Percentiles rank a stretch among this genome's conserved stretches.
phyloP scores from a whole-genome alignment of 495 filamentous ascomycete species.

The Podospora fimiseda region DNA sequence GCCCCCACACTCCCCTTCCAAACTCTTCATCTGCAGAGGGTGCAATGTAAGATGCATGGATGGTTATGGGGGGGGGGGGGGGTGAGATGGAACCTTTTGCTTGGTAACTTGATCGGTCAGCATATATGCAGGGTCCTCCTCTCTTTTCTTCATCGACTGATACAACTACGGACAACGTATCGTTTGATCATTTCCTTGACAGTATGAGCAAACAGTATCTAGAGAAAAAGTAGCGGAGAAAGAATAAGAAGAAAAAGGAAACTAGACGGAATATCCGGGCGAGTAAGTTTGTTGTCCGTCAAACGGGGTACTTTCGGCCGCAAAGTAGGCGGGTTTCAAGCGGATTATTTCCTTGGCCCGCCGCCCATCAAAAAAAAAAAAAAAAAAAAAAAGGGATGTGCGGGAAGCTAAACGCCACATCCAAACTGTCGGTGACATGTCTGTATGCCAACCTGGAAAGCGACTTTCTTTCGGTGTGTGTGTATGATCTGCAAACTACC shows the following conservation, averaged over 20 bases:
- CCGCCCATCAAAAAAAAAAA: too few species aligned
- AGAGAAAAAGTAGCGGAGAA: too few species aligned
- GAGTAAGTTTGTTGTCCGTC: too few species aligned
- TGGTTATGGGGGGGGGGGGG: background rate
- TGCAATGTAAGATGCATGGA: background rate
- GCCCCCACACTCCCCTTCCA: too few species aligned
- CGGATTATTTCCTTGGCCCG: too few species aligned
- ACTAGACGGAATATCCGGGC: background rate
- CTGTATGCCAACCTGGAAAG: background rate
- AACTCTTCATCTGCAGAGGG: too few species aligned
- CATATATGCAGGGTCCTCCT: background rate
- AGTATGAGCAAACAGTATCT: too few species aligned
- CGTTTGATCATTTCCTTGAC: background rate
- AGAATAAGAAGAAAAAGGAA: background rate
- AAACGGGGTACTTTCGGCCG: too few species aligned
- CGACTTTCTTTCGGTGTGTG: background rate
- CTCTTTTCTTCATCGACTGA: background rate
- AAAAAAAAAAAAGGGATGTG: too few species aligned
- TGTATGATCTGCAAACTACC: background rate
- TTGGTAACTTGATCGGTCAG: constrained; percentile 5
- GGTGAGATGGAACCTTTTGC: constrained; percentile 1
- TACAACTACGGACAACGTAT: background rate
- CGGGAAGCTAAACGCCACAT: background rate
- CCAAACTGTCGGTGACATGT: background rate
- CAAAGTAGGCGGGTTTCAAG: too few species aligned